Percentiles rank a stretch among this genome's conserved stretches.
Conservation (phyloP, 176 grass and related monocot species). For the Eremochloa ophiuroides region DNA sequence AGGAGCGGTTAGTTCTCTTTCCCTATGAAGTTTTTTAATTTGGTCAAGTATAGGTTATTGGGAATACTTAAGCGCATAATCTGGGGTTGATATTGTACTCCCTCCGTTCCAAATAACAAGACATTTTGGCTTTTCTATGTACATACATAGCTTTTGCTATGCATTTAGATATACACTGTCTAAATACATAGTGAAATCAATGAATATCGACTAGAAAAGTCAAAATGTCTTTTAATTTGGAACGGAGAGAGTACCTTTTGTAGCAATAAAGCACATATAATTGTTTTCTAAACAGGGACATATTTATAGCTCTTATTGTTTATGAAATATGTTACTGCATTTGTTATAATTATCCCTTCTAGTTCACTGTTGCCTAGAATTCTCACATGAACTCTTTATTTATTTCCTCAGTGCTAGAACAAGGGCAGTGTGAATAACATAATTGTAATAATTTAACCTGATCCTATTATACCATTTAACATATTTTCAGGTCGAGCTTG, state of each 20-base stretch:
- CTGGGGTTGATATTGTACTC: not conserved
- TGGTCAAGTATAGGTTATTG: not conserved
- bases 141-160: too few species aligned
- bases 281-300: not conserved
- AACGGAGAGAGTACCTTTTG: not conserved
- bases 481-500: conserved; percentile 80
- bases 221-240: too few species aligned
- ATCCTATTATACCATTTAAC: not conserved
- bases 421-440: not conserved
- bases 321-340: not conserved
- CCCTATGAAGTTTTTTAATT: conserved; percentile 2
- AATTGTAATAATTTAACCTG: not conserved
- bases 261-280: not conserved
- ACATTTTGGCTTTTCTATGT: too few species aligned
- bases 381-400: not conserved
- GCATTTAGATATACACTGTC: too few species aligned
- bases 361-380: not conserved
- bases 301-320: not conserved
- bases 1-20: conserved; percentile 74
- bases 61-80: not conserved
- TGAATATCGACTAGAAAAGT: too few species aligned
- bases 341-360: not conserved
- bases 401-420: not conserved
- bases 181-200: too few species aligned
- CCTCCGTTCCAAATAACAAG: too few species aligned